Percentiles rank a stretch among this genome's conserved stretches.
Conservation (phyloP, 768 basidiomycete genomes). For the Termitomyces sp. region DNA sequence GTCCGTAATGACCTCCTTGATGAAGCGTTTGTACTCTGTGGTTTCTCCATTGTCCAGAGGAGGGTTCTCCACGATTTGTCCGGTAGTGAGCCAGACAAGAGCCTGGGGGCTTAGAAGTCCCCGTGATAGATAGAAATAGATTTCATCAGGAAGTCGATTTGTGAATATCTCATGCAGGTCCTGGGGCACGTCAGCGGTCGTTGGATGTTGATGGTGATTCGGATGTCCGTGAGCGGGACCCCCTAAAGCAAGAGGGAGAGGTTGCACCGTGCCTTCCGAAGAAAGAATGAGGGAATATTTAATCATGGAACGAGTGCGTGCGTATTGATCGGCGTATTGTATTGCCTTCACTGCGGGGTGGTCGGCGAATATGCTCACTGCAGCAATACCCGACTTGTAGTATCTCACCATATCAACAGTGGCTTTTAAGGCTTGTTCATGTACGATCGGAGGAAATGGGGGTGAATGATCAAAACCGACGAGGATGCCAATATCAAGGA, state of each 20-base stretch:
- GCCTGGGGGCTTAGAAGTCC: constrained; percentile 87
- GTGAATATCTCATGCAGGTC: constrained; percentile 97
- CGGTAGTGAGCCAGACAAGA: constrained; percentile 90
- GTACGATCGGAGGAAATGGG: constrained; percentile 76
- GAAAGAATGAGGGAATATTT: constrained; percentile 88
- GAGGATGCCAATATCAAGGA: constrained; percentile 89
- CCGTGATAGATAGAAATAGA: constrained; percentile 94
- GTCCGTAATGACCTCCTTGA: constrained; percentile 95
- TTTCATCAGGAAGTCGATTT: constrained; percentile 88
- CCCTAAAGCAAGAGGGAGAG: constrained; percentile 68
- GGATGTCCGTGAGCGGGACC: constrained; percentile 42
- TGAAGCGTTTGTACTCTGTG: constrained; percentile 88
- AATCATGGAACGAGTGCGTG: constrained; percentile 86
- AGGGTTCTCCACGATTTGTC: constrained; percentile 77
- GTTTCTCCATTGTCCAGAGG: constrained; percentile 95
- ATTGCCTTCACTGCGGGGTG: constrained; percentile 78
- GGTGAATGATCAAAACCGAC: constrained; percentile 81
- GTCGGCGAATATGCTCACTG: constrained; percentile 71
- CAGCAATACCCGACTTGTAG: constrained; percentile 84
- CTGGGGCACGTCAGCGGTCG: constrained; percentile 80
- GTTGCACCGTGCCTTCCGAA: constrained; percentile 77
- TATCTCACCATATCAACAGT: constrained; percentile 91
- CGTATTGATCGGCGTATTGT: constrained; percentile 81
- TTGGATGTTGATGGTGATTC: constrained; percentile 60
- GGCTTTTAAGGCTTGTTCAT: constrained; percentile 77